phyloP scores from a whole-genome alignment of 2,329 filamentous ascomycete genomes.

The Penicillium italicum region DNA sequence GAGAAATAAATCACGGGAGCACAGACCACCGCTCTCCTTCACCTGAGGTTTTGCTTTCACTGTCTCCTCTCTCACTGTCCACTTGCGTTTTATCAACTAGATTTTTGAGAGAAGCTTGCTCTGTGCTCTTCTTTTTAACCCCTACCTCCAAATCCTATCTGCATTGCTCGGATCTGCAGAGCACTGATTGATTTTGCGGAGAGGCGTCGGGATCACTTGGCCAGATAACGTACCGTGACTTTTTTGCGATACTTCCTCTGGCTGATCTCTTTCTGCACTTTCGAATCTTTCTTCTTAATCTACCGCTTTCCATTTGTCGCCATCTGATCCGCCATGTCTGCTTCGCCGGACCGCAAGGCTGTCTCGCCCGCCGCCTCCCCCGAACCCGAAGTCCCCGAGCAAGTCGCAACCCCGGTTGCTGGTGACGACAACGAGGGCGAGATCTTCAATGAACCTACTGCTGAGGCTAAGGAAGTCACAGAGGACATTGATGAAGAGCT shows the following conservation, averaged over 20 bases:
- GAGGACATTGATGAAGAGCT: conserved; percentile 18
- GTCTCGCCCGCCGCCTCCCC: conserved; percentile 23
- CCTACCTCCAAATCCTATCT: neutral
- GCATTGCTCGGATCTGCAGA: neutral
- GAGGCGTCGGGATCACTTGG: conserved; percentile 4
- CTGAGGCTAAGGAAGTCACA: conserved; percentile 21
- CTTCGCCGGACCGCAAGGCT: conserved; percentile 34
- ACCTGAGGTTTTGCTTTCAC: conserved; percentile 13
- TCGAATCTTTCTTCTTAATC: neutral
- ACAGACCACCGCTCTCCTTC: conserved; percentile 25
- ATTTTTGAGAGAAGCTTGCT: neutral
- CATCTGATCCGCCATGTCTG: conserved; percentile 33
- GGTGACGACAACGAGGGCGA: conserved; percentile 20
- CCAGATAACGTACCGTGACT: conserved; percentile 13
- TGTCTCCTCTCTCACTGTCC: conserved; percentile 6
- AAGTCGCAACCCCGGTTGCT: conserved; percentile 28
- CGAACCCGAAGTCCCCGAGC: conserved; percentile 23
- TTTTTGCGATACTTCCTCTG: conserved; percentile 1
- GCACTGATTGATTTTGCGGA: conserved; percentile 3
- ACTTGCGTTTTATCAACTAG: neutral
- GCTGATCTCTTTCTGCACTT: neutral
- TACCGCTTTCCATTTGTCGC: neutral
- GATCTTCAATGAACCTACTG: conserved; percentile 7
- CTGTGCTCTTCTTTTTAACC: neutral
- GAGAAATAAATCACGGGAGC: conserved; percentile 27